Evolutionary conservation across 306 rosid species (phyloP).

Genomic region (Vigna angularis): DNA sequence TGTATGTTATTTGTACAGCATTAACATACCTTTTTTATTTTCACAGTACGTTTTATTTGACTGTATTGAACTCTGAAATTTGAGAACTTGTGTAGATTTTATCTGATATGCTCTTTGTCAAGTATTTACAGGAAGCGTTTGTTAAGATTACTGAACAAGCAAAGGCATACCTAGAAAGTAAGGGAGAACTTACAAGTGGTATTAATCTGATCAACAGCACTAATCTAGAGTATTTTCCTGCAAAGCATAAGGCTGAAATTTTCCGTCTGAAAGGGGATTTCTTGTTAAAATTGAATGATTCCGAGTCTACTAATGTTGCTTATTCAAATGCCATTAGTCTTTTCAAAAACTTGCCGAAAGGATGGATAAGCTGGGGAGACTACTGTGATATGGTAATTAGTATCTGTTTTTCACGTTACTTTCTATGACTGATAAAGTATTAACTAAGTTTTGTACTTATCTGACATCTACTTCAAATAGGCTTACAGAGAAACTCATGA

Average conservation of each 20-base stretch:
- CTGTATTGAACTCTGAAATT: conserved; percentile 14
- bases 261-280: conserved; percentile 92
- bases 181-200: conserved; percentile 87
- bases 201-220: conserved; percentile 90
- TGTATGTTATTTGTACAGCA: conserved; percentile 10
- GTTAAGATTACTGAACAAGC: conserved; percentile 98
- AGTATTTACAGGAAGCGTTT: conserved; percentile 90
- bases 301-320: conserved; percentile 79
- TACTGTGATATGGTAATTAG: conserved; percentile 89
- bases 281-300: conserved; percentile 77
- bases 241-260: conserved; percentile 94
- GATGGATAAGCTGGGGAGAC: conserved; percentile 99
- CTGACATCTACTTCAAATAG: conserved; percentile 52
- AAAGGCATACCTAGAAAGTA: conserved; percentile 88
- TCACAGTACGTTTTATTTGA: conserved; percentile 26
- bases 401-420: conserved; percentile 37
- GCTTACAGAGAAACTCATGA: conserved; percentile 89
- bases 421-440: conserved; percentile 18
- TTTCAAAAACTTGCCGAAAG: conserved; percentile 93
- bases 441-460: conserved; percentile 38
- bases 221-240: conserved; percentile 92
- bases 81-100: conserved; percentile 21
- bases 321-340: conserved; percentile 87
- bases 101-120: conserved; percentile 49
- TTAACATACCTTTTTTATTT: conserved; percentile 22